A percentile compares a stretch with the other conserved stretches of the same genome.
Evolutionary conservation across 345 rosid species (phyloP).

Genomic region (Stellera chamaejasme): DNA sequence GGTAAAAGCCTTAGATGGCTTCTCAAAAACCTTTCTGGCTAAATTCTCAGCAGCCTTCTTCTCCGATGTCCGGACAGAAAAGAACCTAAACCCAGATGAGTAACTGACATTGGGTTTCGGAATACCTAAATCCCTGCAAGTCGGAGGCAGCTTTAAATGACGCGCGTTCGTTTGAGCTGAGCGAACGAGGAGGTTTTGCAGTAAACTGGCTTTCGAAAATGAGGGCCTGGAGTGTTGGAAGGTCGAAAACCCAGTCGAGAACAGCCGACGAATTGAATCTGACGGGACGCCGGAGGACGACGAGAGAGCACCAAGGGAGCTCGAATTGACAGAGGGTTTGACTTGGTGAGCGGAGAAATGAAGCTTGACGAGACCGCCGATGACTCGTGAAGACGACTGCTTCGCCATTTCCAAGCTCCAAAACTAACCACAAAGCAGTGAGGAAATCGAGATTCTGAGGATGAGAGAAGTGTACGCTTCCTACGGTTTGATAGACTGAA

Average conservation of each 20-base stretch:
- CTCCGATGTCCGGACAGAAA: conserved; percentile 29
- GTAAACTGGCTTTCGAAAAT: conserved; percentile 22
- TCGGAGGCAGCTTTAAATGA: not conserved
- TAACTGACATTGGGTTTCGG: conserved; percentile 16
- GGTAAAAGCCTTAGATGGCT: conserved; percentile 39
- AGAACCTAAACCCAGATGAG: conserved; percentile 35
- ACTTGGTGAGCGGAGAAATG: conserved; percentile 20
- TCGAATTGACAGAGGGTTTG: conserved; percentile 18
- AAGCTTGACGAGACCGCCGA: conserved; percentile 29
- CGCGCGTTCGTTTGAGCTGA: conserved; percentile 9
- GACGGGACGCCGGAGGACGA: conserved; percentile 14
- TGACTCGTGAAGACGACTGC: conserved; percentile 19
- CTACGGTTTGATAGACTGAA: too few relatives aligned
- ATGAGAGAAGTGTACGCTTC: too few relatives aligned
- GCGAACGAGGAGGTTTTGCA: conserved; percentile 22
- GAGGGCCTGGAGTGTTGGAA: conserved; percentile 21
- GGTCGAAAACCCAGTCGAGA: conserved; percentile 12
- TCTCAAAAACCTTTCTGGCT: conserved; percentile 40
- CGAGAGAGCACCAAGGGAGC: conserved; percentile 8
- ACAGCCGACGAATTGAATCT: too few relatives aligned
- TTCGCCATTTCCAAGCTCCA: conserved; percentile 6
- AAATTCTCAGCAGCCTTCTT: conserved; percentile 30
- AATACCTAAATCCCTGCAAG: conserved; percentile 4
- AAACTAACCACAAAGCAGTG: not conserved
- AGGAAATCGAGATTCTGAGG: too few relatives aligned